These are phyloP conservation scores for Colletotrichum sp. DNA, from an alignment of 2,329 filamentous ascomycete genomes.

Conservation along the genomic window DNA sequence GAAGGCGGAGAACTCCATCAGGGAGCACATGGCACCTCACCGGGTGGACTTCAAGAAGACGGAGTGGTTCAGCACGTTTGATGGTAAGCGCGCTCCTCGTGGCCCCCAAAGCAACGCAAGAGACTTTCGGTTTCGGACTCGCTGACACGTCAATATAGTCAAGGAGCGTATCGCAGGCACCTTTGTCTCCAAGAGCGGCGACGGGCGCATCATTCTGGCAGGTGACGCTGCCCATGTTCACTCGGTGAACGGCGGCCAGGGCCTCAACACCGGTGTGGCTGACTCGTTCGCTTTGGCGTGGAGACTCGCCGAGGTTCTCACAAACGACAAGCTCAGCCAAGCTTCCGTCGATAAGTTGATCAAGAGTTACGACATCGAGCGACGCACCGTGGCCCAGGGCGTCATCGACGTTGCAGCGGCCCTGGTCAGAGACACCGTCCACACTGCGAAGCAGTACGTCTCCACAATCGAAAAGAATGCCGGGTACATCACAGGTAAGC, in stretches of 20 bases:
- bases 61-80: constrained; percentile 57
- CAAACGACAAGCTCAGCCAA: constrained; percentile 25
- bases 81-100: constrained; percentile 36
- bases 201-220: constrained; percentile 51
- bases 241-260: constrained; percentile 52
- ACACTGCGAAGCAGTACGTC: constrained; percentile 50
- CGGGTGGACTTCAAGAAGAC: constrained; percentile 45
- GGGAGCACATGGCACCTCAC: constrained; percentile 48
- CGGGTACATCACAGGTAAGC: constrained; percentile 50
- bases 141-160: constrained; percentile 30
- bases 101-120: background rate
- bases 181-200: constrained; percentile 42
- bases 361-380: constrained; percentile 49
- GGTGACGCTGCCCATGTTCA: constrained; percentile 58
- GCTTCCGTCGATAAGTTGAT: constrained; percentile 34
- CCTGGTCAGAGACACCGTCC: constrained; percentile 49
- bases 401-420: constrained; percentile 53
- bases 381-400: constrained; percentile 45
- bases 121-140: background rate
- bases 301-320: constrained; percentile 49
- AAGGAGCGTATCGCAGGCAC: constrained; percentile 58
- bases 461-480: constrained; percentile 52
- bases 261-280: constrained; percentile 56
- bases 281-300: constrained; percentile 57
- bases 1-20: constrained; percentile 45